Base-by-base conservation (phyloP, 495 filamentous ascomycete species). In the Xylaria scruposa region DNA sequence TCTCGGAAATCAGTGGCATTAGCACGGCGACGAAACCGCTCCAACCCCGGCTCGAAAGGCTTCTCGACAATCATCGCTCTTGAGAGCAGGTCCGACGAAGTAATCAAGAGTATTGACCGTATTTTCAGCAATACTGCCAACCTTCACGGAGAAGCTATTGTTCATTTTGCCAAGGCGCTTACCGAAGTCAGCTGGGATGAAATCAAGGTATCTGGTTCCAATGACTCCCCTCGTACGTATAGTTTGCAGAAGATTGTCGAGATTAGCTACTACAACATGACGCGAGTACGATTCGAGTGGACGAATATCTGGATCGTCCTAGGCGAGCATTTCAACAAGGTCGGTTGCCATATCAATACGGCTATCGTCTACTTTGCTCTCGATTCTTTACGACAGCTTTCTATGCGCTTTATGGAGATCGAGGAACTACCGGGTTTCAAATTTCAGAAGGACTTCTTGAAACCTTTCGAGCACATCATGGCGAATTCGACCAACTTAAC, bases 241-340 rank as follows among this genome's bases (percentile, higher is more conserved):
- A 97, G 94, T 78, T 83, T 99, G 61, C 96, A 99, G 78, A 99
- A 99, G 81, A 87, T 98, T 64, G 97, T 99, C 40, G 96, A 99
- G 81, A 98, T 99, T 80, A 95, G 93, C 81, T 97, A 97, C 78
- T 98, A 98, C 88, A 99, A 99, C 82, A 98, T 99, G 97, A 95
- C 91, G 54, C 90, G 96, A 84, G 95, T 99, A 17, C 90, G 96
- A 74, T 97, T 97, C 74, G 97, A 99, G 78, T 99, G 96, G 96
- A 95, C 92, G 13, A 94, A 92, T 77, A 97, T 99, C 60, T 99
- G 96, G 96, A 91, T 91, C 70, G 91, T 99, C 3, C 88, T 99
- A 15, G 96, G 96, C 24, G 92, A 97, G 78, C 96, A 99, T 81
- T 99, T 99, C 85, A 98, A 97, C 77, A 91, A 93, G 70, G 95